These are phyloP conservation scores for Polymyxa betae DNA, from an alignment of 208 protist genomes.

Conservation along the genomic window DNA sequence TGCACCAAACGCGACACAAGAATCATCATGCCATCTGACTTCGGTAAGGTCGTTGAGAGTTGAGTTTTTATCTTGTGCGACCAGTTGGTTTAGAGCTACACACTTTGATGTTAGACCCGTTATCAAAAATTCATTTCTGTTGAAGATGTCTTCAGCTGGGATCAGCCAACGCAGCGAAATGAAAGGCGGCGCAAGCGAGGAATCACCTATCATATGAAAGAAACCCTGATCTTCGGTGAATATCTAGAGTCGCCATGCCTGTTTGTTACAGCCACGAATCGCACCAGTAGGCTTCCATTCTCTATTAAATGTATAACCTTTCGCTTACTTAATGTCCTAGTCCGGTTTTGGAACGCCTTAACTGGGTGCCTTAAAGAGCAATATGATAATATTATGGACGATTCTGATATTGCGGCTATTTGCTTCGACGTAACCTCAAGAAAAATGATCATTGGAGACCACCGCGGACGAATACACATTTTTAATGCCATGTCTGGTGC, in stretches of 20 bases:
- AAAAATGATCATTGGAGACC: conserved; percentile 39
- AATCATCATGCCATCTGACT: background rate
- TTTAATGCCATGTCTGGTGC: conserved; percentile 43
- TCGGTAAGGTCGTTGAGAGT: no score
- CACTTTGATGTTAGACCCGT: background rate
- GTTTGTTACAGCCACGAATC: background rate
- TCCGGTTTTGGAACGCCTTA: conserved; percentile 42
- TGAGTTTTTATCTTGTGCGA: no score
- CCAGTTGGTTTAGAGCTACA: no score
- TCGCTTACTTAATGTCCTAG: no score
- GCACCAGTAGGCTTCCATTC: background rate
- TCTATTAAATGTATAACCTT: no score
- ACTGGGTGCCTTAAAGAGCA: conserved; percentile 47
- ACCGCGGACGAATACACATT: background rate
- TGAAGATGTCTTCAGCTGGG: conserved; percentile 3
- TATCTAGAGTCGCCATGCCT: background rate
- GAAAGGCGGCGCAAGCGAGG: background rate
- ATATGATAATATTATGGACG: conserved; percentile 49
- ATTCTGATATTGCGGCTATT: conserved; percentile 14
- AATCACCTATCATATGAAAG: conserved; percentile 10
- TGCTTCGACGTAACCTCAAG: background rate
- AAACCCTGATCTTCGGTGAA: conserved; percentile 6
- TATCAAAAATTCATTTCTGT: background rate
- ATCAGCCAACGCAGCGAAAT: background rate
- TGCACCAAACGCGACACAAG: conserved; percentile 21